These are phyloP conservation scores for Penicillium sp. DNA, from an alignment of 2,329 filamentous ascomycete species.

Conservation along the genomic window DNA sequence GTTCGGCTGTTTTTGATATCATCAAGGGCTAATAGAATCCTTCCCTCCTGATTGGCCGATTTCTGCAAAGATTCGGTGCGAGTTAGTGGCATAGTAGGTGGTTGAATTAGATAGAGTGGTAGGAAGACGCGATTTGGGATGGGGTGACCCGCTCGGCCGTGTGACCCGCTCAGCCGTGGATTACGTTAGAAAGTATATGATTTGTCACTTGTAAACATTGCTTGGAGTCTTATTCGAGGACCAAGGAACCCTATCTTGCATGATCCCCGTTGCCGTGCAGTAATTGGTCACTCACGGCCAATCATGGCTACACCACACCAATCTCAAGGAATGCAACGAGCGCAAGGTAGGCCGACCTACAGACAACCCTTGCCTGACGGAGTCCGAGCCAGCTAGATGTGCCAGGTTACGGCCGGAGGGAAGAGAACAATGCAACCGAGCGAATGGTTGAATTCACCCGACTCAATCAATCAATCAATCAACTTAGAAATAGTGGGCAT, in stretches of 20 bases:
- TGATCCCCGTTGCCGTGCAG: neutral
- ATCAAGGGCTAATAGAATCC: too few relatives aligned
- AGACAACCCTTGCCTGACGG: neutral
- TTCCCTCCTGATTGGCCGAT: too few relatives aligned
- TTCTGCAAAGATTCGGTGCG: too few relatives aligned
- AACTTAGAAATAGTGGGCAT: too few relatives aligned
- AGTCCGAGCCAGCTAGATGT: neutral
- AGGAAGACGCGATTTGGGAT: too few relatives aligned
- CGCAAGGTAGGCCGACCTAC: neutral
- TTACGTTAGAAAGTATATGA: neutral
- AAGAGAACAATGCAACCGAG: neutral
- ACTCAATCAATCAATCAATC: neutral
- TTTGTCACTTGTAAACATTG: neutral
- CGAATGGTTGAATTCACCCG: neutral
- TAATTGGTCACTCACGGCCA: neutral
- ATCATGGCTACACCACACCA: neutral
- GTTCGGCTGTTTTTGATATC: too few relatives aligned
- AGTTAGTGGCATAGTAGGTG: too few relatives aligned
- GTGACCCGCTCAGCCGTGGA: too few relatives aligned
- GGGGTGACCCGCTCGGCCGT: too few relatives aligned
- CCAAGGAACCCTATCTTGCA: neutral
- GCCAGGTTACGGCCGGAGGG: neutral
- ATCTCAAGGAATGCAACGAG: neutral
- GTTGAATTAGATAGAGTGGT: too few relatives aligned
- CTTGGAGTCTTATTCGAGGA: neutral